Evolutionary conservation across 768 basidiomycete genomes (phyloP).

Genomic region (Leccinum pellstonianum): DNA sequence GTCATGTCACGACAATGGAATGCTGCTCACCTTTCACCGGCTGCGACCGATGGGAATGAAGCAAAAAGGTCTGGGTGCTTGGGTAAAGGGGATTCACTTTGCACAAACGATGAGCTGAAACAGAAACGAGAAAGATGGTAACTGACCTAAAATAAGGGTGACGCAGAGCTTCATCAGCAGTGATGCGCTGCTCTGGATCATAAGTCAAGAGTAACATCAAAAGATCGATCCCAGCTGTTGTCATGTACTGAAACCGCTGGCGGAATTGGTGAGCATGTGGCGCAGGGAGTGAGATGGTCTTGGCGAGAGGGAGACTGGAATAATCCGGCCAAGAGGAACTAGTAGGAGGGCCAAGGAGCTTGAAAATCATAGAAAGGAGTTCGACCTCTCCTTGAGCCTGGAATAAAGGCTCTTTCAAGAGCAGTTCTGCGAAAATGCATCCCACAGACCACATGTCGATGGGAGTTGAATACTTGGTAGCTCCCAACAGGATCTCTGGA

Average conservation of each 20-base stretch:
- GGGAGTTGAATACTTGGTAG: slow-evolving; percentile 90
- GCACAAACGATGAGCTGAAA: not conserved
- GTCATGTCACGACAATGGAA: not conserved
- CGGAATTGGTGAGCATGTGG: slow-evolving; percentile 76
- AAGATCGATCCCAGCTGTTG: slow-evolving; percentile 81
- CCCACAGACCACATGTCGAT: slow-evolving; percentile 99
- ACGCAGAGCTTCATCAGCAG: slow-evolving; percentile 84
- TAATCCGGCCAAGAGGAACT: slow-evolving; percentile 86
- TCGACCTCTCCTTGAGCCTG: slow-evolving; percentile 96
- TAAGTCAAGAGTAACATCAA: slow-evolving; percentile 81
- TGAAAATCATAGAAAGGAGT: slow-evolving; percentile 91
- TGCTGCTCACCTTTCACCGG: slow-evolving; percentile 81
- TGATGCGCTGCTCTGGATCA: slow-evolving; percentile 83
- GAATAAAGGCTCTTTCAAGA: slow-evolving; percentile 94
- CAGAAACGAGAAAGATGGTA: not conserved
- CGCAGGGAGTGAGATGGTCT: slow-evolving; percentile 72
- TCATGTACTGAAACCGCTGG: slow-evolving; percentile 83
- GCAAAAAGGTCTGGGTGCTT: slow-evolving; percentile 96
- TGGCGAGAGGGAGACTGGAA: slow-evolving; percentile 72
- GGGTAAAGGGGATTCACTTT: slow-evolving; percentile 88
- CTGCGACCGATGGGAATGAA: slow-evolving; percentile 94
- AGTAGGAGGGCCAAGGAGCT: slow-evolving; percentile 91
- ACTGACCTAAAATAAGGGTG: slow-evolving; percentile 89
- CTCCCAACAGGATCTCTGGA: slow-evolving; percentile 93
- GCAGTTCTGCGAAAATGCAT: slow-evolving; percentile 95